Percentiles rank a stretch among this genome's conserved stretches.
These are phyloP conservation scores for Pseudopediastrum boryanum DNA, from an alignment of 139 green algal species.

Conservation along the genomic window DNA sequence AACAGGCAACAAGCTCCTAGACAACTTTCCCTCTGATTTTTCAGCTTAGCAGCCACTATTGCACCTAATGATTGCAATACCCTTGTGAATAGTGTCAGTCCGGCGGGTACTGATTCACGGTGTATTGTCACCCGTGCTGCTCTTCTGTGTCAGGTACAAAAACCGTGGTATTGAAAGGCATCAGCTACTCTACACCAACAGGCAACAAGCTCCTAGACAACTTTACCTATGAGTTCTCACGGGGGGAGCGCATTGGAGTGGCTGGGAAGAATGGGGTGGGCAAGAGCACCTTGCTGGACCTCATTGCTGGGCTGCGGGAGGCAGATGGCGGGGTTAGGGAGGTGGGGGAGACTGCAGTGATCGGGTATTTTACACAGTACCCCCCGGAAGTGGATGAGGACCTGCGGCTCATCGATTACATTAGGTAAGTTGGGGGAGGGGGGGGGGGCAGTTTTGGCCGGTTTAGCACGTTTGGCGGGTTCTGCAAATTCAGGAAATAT, in stretches of 20 bases:
- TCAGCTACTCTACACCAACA: constrained; percentile 21
- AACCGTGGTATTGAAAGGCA: constrained; percentile 51
- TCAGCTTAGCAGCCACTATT: no score
- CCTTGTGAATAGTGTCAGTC: no score
- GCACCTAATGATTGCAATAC: no score
- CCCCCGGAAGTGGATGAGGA: constrained; percentile 59
- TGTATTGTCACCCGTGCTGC: no score
- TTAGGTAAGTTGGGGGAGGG: constrained; percentile 51
- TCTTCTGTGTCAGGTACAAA: constrained; percentile 60
- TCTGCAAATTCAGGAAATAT: no score
- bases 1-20: constrained; percentile 34
- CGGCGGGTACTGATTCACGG: no score
- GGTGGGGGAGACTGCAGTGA: constrained; percentile 64
- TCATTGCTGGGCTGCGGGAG: constrained; percentile 53
- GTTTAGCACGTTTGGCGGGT: no score
- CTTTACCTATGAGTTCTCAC: constrained; percentile 71
- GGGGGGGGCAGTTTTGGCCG: constrained; percentile 43
- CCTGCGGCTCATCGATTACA: constrained; percentile 69
- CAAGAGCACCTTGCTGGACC: constrained; percentile 74
- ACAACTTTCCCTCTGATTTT: no score
- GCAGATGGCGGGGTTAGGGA: no score
- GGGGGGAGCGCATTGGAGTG: constrained; percentile 72
- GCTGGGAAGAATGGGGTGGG: constrained; percentile 73
- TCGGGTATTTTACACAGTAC: constrained; percentile 82
- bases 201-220: constrained; percentile 46